Evolutionary conservation across 169 alveolate genomes (phyloP).

Genomic region (Plasmodium berghei): DNA sequence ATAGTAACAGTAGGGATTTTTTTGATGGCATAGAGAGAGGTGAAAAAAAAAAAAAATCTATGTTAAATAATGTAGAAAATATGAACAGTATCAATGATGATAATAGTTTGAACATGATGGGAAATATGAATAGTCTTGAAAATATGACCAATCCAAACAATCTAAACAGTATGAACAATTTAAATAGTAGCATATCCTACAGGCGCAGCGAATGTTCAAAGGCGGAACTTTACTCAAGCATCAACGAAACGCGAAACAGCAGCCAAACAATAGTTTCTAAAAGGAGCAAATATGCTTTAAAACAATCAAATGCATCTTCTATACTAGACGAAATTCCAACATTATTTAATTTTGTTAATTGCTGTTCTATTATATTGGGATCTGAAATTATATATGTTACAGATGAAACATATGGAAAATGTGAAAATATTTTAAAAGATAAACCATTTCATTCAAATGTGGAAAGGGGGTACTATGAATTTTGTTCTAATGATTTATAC

Average conservation of each 20-base stretch:
- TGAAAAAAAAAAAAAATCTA: neutral
- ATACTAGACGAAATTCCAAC: conserved; percentile 53
- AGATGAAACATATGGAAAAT: conserved; percentile 76
- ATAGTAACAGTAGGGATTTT: conserved; percentile 1
- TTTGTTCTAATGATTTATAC: conserved; percentile 41
- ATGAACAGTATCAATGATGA: too few relatives aligned
- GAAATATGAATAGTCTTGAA: neutral
- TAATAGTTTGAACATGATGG: too few relatives aligned
- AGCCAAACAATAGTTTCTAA: conserved; percentile 71
- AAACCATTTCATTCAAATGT: conserved; percentile 56
- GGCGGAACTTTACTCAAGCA: conserved; percentile 36
- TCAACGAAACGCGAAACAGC: conserved; percentile 72
- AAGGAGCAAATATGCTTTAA: conserved; percentile 69
- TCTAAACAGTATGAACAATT: conserved; percentile 16
- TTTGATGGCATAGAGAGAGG: neutral
- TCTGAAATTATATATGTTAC: conserved; percentile 75
- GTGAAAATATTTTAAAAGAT: conserved; percentile 76
- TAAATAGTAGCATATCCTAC: conserved; percentile 31
- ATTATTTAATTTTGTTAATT: conserved; percentile 69
- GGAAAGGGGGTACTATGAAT: conserved; percentile 75
- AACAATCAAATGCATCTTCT: conserved; percentile 59
- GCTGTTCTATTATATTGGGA: conserved; percentile 67
- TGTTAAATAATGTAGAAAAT: neutral
- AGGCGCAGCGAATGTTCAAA: conserved; percentile 58
- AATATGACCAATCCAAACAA: neutral